Base-by-base conservation (phyloP, 352 stramenopile species). In the Phytopythium litorale region DNA sequence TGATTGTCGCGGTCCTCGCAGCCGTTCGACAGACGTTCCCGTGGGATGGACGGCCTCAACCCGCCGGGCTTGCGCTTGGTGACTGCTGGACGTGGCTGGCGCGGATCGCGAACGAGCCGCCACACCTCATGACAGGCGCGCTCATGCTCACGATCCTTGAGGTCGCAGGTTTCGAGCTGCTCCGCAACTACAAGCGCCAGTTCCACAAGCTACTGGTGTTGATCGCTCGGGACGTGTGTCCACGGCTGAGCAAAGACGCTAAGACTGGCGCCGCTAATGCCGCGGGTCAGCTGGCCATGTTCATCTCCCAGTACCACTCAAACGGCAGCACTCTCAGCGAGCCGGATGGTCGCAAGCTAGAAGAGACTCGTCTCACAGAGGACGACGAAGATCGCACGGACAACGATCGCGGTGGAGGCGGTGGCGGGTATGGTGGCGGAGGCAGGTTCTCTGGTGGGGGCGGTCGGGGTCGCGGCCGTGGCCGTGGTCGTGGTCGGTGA, bases 191-290 rank as follows among this genome's bases (percentile, higher is more conserved):
- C 74, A 87, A 84, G 67, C 75, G 73, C 8, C 81, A 93, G 59
- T 91, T 93, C 62, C 84, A 91, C 70, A 91, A 93, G 56, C 53
- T 91, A 25, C 62, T 93, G 28, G 69, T 87, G 40, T 73, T 91
- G 12, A 89, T 91, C 57, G 77, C 77, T 19, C 73, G 72, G 18
- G 75, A 93, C 21, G 71, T 93, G 25, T 81, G 73, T 40, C 84
- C 84, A 1, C 66, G 70, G 32, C 61, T 93, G 30, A 93, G 78
- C 57, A 89, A 88, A 45, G 82, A 91, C 46, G 71, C 84, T 5
- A 87, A 84, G 37, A 89, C 80, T n/a, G 84, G 84, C 54, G 82
- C 80, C 2, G 84, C 84, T 9, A 91, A 91, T 53, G 84, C 84
- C 35, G 81, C 80, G 3, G 82, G 80, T 5, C 81, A 91, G 58